These are phyloP conservation scores for Wickerhamiella parazyma DNA, from an alignment of 805 yeast species.

Conservation along the genomic window DNA sequence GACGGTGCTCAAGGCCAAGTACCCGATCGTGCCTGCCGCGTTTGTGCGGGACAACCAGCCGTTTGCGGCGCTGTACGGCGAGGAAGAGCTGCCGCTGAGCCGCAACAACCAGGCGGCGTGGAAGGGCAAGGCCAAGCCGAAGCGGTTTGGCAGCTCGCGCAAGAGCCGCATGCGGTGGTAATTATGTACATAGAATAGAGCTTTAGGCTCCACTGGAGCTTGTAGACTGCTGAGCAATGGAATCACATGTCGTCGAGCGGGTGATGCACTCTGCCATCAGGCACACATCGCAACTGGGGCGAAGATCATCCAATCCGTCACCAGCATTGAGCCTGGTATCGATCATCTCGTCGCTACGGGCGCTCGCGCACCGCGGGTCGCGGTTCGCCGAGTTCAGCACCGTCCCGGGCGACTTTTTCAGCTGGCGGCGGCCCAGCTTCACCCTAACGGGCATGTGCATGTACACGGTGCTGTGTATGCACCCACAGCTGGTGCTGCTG, in stretches of 20 bases:
- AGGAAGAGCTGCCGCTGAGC: constrained; percentile 14
- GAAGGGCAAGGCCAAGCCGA: constrained; percentile 10
- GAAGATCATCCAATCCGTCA: not conserved
- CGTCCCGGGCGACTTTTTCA: constrained; percentile 37
- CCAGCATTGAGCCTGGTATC: constrained; percentile 7
- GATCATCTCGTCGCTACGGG: constrained; percentile 6
- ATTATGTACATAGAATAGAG: not conserved
- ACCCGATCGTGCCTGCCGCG: constrained; percentile 13
- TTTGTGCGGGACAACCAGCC: constrained; percentile 20
- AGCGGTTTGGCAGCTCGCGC: constrained; percentile 18
- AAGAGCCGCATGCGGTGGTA: constrained; percentile 21
- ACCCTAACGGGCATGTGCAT: constrained; percentile 47
- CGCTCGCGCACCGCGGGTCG: constrained; percentile 4
- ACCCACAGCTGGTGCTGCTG: constrained; percentile 54
- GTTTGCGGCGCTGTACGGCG: constrained; percentile 20
- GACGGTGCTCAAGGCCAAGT: constrained; percentile 17
- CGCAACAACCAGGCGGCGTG: constrained; percentile 15
- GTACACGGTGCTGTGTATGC: constrained; percentile 53
- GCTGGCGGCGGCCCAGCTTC: constrained; percentile 65
- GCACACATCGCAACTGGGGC: constrained; percentile 2
- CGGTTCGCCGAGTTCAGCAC: not conserved
- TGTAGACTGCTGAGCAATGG: not conserved
- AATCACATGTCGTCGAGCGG: constrained; percentile 2
- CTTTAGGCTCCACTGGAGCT: not conserved
- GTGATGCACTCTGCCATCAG: not conserved